Base-by-base conservation (phyloP, 352 stramenopile species). In the Pythium sukuiense region DNA sequence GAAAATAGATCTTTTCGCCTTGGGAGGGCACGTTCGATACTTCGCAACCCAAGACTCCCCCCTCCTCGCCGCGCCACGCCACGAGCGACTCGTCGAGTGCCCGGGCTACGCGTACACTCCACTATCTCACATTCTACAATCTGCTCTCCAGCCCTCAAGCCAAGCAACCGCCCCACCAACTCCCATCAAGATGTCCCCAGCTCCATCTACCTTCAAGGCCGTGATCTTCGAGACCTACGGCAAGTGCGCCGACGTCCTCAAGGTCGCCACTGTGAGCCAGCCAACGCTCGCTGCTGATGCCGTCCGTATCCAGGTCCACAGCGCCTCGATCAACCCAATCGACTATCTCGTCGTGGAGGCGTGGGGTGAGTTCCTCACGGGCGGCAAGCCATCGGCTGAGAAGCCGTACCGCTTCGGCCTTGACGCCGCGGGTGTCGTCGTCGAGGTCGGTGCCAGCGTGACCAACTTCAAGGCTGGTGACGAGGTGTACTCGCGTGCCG, bases 401-500 rank as follows among this genome's bases (percentile, higher is more conserved):
- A 55, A 67, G 52, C 61, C 61, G 18, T 67, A 56, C 53, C 9
- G 30, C 3, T 46, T 67, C n/a, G 61, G 61, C 33, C 59, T 55
- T 2, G 61, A 67, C 27, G 61, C 30, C 18, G 52, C 61, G 24
- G 61, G 61, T 26, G 53, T 56, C 61, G 43, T 67, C 26, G 61
- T 30, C 13, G 61, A 67, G 26, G 61, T 67, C 53, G 61, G 39
- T 11, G 24, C 6, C 6, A 50, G 7, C 30, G 49, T 55, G 20
- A 53, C 32, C 7, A 26, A 16, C 37, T 56, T 61, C 53, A 61
- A 67, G 61, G 50, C 59, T 27, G 61, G 61, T 33, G 49, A 67
- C 11, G 61, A 67, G 29, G 61, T 67, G 2, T 67, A 74, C 46
- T 69, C 58, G 24, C 72, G 71, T 46, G 33, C 65, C 0, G 45